phyloP scores from a whole-genome alignment of 2,329 filamentous ascomycete genomes.

The Lachnellula occidentalis region DNA sequence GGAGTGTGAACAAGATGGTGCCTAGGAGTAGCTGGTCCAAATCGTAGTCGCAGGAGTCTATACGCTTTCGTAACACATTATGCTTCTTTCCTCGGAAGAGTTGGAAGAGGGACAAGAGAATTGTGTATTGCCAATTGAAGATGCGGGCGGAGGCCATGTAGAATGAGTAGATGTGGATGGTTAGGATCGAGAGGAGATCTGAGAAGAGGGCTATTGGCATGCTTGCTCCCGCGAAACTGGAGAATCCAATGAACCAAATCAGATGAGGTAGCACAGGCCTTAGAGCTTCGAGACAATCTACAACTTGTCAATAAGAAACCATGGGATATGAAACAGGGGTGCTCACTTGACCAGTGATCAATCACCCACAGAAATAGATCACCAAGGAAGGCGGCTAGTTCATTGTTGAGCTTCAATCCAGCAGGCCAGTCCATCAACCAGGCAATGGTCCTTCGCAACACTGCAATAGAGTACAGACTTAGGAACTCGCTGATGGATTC shows the following conservation, averaged over 20 bases:
- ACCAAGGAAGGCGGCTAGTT: conserved; percentile 88
- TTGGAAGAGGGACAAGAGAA: conserved; percentile 96
- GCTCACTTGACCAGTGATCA: conserved; percentile 86
- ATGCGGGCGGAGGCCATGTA: conserved; percentile 96
- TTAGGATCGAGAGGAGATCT: conserved; percentile 84
- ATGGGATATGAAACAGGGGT: background rate
- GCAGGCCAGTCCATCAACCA: conserved; percentile 97
- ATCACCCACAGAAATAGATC: conserved; percentile 98
- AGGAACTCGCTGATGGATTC: conserved; percentile 71
- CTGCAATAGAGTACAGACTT: conserved; percentile 78
- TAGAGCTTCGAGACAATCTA: conserved; percentile 70
- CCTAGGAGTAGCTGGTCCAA: conserved; percentile 93
- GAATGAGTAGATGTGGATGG: conserved; percentile 95
- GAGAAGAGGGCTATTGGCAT: conserved; percentile 97
- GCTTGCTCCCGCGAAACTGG: conserved; percentile 90
- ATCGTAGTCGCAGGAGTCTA: conserved; percentile 98
- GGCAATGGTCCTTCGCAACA: conserved; percentile 78
- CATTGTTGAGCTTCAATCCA: conserved; percentile 89
- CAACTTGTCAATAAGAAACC: background rate
- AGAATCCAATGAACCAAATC: conserved; percentile 89
- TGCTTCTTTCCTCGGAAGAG: conserved; percentile 97
- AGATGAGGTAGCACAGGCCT: conserved; percentile 77
- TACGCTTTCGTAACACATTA: conserved; percentile 92
- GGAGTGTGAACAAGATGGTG: conserved; percentile 90
- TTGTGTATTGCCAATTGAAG: conserved; percentile 97